Conservation (phyloP, 805 yeast species). For the Wickerhamiella australiensis region DNA sequence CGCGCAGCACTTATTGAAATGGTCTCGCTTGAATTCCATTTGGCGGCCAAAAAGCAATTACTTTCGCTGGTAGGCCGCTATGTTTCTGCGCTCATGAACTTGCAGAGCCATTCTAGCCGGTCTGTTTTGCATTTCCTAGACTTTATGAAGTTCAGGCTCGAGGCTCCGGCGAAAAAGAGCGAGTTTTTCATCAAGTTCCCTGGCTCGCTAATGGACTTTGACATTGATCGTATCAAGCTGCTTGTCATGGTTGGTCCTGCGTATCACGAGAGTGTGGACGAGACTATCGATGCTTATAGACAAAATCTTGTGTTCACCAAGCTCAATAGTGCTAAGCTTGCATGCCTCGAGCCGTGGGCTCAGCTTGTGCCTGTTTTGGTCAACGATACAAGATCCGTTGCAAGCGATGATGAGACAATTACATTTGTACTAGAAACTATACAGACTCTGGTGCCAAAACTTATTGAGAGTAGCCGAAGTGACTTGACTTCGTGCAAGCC, state of each 20-base stretch:
- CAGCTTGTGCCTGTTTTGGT: conserved; percentile 63
- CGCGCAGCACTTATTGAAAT: conserved; percentile 53
- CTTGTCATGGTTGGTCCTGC: conserved; percentile 7
- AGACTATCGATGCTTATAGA: not conserved
- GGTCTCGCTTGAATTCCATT: conserved; percentile 62
- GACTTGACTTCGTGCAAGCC: conserved; percentile 62
- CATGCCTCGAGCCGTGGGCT: conserved; percentile 71
- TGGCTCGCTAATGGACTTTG: not conserved
- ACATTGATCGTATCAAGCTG: not conserved
- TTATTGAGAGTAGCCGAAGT: conserved; percentile 58
- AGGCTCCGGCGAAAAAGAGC: not conserved
- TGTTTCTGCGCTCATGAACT: conserved; percentile 40
- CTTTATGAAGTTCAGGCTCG: conserved; percentile 40
- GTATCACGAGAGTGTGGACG: not conserved
- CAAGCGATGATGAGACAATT: conserved; percentile 29
- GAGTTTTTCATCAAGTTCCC: not conserved
- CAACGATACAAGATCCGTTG: conserved; percentile 34
- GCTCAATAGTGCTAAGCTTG: conserved; percentile 35
- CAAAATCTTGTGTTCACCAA: not conserved
- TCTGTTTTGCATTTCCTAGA: conserved; percentile 60
- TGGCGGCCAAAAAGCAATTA: conserved; percentile 36
- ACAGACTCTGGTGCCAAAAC: conserved; percentile 62
- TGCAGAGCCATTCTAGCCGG: conserved; percentile 37
- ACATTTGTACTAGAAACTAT: conserved; percentile 65
- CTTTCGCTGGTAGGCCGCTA: conserved; percentile 42